Base-by-base conservation (phyloP, 139 green algal species). In the Auxenochlorella pyrenoidosa region DNA sequence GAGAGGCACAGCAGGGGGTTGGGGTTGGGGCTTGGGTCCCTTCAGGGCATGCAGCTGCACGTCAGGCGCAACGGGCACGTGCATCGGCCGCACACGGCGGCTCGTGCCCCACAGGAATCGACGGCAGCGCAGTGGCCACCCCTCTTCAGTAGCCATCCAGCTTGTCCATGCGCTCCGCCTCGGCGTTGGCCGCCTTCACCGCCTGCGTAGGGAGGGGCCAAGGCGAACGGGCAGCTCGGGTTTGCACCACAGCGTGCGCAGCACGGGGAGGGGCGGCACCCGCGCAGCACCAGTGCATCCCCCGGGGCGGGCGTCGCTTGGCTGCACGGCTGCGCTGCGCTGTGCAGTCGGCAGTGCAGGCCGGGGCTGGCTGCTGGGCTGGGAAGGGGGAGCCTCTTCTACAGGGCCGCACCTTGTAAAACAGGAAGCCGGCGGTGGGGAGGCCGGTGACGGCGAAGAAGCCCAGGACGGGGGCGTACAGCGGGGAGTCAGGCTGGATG, bases 371-470 rank as follows among this genome's bases (percentile, higher is more conserved):
- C 47, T 54, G 47, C 47, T 10, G 47, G 47, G 47, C 47, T 6
- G 21, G 13, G 3, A 8, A 5, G 5, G 36, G 5, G 36, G 21
- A 4, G 12, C 36, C 22, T 6, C 19, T 38, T 24, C 22, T 71
- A 30, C 34, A 44, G 26, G n/a, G 3, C 24, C 83, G 75, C 73
- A 96, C 95, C 92, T 70, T 95, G 77, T 94, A 93, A 85, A 98
- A 98, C 47, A 98, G 85, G 75, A 91, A 96, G 94, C 92, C 94
- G 63, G 95, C 81, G 0, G 90, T 92, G 8, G 95, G 95, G 36
- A 97, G 84, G 19, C 96, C 96, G n/a, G 95, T 97, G 63, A 97
- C 44, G 0, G 90, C 94, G 92, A 98, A 96, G 38, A 95, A 86
- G 32, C 93, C 90, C 12, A 98, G 87, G 40, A 98, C 93, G n/a